These are phyloP conservation scores for Apiospora sp. DNA, from an alignment of 2,329 filamentous ascomycete species.

Conservation along the genomic window DNA sequence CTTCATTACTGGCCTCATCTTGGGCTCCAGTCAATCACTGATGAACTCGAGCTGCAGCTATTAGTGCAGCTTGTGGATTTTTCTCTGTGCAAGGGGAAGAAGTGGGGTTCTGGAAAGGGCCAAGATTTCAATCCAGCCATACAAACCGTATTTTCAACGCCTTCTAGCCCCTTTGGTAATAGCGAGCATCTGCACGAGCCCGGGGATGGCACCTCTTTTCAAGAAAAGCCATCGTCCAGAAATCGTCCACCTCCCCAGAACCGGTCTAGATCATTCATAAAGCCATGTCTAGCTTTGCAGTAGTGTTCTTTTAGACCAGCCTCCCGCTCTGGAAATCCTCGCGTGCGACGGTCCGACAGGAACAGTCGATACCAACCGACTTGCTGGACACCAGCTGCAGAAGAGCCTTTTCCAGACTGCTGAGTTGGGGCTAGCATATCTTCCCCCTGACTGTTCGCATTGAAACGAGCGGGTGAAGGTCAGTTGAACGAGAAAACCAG, in stretches of 20 bases:
- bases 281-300: constrained; percentile 8
- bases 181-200: background rate
- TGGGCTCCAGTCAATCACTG: background rate
- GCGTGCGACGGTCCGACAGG: constrained; percentile 12
- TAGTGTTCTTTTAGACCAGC: background rate
- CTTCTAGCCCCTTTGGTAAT: background rate
- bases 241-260: background rate
- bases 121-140: background rate
- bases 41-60: background rate
- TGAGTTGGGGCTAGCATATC: background rate
- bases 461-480: background rate
- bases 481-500: background rate
- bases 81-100: background rate
- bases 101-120: background rate
- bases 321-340: background rate
- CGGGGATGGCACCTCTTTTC: background rate
- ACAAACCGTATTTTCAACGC: background rate
- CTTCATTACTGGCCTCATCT: background rate
- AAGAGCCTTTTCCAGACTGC: background rate
- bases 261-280: background rate
- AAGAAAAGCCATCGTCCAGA: background rate
- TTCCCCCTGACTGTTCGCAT: background rate
- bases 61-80: background rate
- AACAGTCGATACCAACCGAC: background rate
- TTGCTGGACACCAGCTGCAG: background rate